phyloP scores from a whole-genome alignment of 441 rosid genomes.

The Corymbia citriodora region DNA sequence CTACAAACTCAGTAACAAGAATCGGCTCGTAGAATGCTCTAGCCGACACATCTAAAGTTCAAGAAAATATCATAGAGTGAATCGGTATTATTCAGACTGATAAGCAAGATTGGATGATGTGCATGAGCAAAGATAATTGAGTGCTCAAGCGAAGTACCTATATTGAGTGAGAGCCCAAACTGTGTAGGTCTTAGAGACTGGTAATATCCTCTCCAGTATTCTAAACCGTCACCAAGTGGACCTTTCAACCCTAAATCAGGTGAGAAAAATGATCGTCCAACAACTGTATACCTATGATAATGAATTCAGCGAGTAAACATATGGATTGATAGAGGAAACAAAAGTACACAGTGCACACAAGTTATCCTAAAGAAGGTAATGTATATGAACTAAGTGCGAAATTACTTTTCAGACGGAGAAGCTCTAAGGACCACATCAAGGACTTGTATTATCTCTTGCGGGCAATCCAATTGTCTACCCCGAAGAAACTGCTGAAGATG shows the following conservation, averaged over 20 bases:
- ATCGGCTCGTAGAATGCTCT: slow-evolving; percentile 60
- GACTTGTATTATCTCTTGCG: slow-evolving; percentile 54
- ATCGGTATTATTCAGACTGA: not conserved
- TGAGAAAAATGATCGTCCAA: slow-evolving; percentile 65
- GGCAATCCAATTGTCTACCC: slow-evolving; percentile 31
- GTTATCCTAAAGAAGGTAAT: not conserved
- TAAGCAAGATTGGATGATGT: not conserved
- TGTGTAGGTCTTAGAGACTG: slow-evolving; percentile 72
- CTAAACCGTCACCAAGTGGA: slow-evolving; percentile 46
- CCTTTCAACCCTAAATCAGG: slow-evolving; percentile 22
- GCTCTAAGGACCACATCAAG: slow-evolving; percentile 60
- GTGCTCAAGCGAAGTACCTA: slow-evolving; percentile 30
- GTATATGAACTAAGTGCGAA: not conserved
- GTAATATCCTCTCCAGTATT: slow-evolving; percentile 61
- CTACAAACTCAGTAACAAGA: slow-evolving; percentile 41
- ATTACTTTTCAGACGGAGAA: slow-evolving; percentile 30
- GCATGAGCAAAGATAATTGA: not conserved
- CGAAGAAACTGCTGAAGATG: slow-evolving; percentile 29
- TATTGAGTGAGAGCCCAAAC: slow-evolving; percentile 70
- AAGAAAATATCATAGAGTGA: not conserved
- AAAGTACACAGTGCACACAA: not conserved
- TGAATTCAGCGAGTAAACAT: not conserved
- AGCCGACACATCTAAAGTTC: slow-evolving; percentile 54
- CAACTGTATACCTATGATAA: slow-evolving; percentile 30
- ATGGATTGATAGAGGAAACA: not conserved